Base-by-base conservation (phyloP, 2,329 filamentous ascomycete species). In the Pseudogymnoascus destructans region DNA sequence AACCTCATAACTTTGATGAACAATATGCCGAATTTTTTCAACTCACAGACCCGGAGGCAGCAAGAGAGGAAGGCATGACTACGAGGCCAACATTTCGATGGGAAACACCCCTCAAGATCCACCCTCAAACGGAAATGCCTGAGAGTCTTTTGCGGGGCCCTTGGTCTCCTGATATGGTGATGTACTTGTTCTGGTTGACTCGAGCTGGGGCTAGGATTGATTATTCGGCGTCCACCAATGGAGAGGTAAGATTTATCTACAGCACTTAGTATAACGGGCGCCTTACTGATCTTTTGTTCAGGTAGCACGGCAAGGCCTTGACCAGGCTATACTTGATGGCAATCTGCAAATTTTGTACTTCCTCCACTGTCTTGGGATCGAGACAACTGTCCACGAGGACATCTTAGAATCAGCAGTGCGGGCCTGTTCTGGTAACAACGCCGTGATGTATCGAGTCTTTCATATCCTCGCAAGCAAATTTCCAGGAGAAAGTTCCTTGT, bases 101-200 rank as follows among this genome's bases (percentile, higher is more conserved):
- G 46, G 2, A 30, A 19, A 30, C 25, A 52, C n/a, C 46, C 10
- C 46, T 32, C 46, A 52, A 52, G 9, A 30, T 52, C 9, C 46
- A 52, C 46, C 25, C 46, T 5, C 46, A 19, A 17, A 52, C 46
- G 5, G 46, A 52, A 57, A 66, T 70, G 32, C 68, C 68, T 1
- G 46, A 64, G 17, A 64, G 61, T 25, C 60, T 70, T n/a, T 63
- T 70, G 6, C 56, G 59, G 7, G 66, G 67, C 9, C 67, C 67
- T 8, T 70, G 67, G 67, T 59, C 60, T 11, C 62, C 68, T 25
- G 63, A 64, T 0, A 59, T 61, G 32, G 54, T 66, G 5, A 60
- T 59, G 27, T 58, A 63, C 58, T 61, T 70, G 8, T 70, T 63
- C 57, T 68, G 67, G 64, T 54, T 69, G 8, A 60, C 63, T 9